Percentiles rank a stretch among this genome's conserved stretches.
These are phyloP conservation scores for Sporothrix euskadiensis DNA, from an alignment of 2,329 filamentous ascomycete species.

Conservation along the genomic window DNA sequence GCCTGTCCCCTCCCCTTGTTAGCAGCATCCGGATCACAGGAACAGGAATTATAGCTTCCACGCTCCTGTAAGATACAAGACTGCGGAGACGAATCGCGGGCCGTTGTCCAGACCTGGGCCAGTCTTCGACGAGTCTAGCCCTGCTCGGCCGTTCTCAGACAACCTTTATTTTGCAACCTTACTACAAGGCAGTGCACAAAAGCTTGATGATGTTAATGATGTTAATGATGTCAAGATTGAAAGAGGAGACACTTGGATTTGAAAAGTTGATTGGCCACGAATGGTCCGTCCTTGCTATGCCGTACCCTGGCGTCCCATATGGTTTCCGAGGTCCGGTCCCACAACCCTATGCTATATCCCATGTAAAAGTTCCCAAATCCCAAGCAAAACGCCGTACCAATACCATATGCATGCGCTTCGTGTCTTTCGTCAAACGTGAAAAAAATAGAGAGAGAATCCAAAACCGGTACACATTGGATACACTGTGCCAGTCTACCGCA, in stretches of 20 bases:
- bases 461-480: background rate
- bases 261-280: background rate
- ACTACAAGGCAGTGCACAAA: background rate
- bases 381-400: slow-evolving; percentile 13
- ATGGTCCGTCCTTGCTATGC: background rate
- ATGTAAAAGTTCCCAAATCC: background rate
- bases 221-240: background rate
- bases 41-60: background rate
- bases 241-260: background rate
- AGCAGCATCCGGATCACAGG: background rate
- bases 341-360: slow-evolving; percentile 3
- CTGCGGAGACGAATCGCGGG: background rate
- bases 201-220: background rate
- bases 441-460: background rate
- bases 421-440: slow-evolving; percentile 3
- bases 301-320: background rate
- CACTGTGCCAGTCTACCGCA: slow-evolving; percentile 48
- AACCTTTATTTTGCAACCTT: background rate
- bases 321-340: background rate
- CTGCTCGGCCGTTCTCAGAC: background rate
- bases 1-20: background rate
- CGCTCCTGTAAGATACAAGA: background rate
- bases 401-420: slow-evolving; percentile 12
- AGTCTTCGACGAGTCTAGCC: background rate
- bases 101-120: background rate